Evolutionary conservation across 169 alveolate species (phyloP).

Genomic region (Amoebophrya sp.): DNA sequence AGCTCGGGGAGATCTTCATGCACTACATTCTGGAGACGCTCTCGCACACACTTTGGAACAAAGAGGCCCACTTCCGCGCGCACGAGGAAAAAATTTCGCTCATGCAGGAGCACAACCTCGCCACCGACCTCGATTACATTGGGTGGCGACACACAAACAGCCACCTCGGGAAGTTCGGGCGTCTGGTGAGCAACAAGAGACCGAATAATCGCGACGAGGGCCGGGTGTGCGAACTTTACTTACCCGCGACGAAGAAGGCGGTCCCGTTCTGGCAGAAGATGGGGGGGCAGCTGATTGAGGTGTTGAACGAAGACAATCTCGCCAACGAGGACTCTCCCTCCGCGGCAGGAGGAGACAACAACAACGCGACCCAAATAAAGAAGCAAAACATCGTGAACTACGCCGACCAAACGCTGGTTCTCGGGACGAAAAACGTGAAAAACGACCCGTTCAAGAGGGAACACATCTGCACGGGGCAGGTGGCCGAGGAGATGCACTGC

Average conservation of each 20-base stretch:
- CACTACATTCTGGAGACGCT: neutral
- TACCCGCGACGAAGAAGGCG: slow-evolving; percentile 4
- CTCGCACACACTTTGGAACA: neutral
- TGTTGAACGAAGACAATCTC: neutral
- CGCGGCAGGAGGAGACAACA: no score
- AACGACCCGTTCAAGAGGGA: no score
- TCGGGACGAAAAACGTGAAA: no score
- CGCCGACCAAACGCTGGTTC: no score
- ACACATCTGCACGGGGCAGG: neutral
- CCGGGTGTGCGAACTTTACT: neutral
- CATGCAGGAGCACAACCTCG: neutral
- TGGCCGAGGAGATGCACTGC: neutral
- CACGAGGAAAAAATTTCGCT: neutral
- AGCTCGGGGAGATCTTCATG: neutral
- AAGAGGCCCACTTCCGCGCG: neutral
- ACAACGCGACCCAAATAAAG: no score
- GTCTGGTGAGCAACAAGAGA: no score
- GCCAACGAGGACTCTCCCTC: no score
- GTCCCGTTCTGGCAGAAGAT: neutral
- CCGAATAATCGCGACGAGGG: neutral
- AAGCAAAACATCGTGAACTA: no score
- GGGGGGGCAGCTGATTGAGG: neutral
- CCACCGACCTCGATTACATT: no score
- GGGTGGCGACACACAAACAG: neutral
- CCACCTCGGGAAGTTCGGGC: neutral